Base-by-base conservation (phyloP, 257 asterid species). In the Ilex asprella region DNA sequence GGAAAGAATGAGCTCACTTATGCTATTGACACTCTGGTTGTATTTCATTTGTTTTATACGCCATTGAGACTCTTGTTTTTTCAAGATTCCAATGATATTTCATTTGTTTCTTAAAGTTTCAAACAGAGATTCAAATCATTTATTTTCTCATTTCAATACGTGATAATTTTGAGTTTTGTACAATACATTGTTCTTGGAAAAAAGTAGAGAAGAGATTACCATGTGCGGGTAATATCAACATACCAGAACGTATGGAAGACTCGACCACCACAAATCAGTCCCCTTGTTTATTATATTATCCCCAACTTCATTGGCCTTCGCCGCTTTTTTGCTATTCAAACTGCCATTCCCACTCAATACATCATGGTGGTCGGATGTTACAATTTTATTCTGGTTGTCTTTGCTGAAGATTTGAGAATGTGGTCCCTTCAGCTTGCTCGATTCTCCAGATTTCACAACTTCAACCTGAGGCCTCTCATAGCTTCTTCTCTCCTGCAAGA, bases 161-260 rank as follows among this genome's bases (percentile, higher is more conserved):
- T 21, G 27, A 21, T 21, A 35, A 35, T 3, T 35, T 35, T 35
- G 41, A 35, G 8, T 2, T 35, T 7, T 35, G 41, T 35, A 35
- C 41, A 35, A 35, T 35, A 35, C 8, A 35, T 3, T 35, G 41
- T 35, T 35, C 41, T 35, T 35, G 41, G 35, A 41, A 55, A 55
- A 50, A 39, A 51, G 27, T 21, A 56, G 55, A 63, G 56, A 67
- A 61, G 60, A 10, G 9, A 65, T 44, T 29, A 32, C 52, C 9
- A 39, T 56, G 31, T 57, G 59, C 44, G 35, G 52, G 63, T 59
- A 62, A 30, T 12, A 60, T 69, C 3, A 67, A 78, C 97, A 61
- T 89, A 92, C 99, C 29, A 87, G 84, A 70, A 82, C 95, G 63
- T 78, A 89, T 14, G 89, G 95, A 73, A 89, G 97, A 60, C 75